Evolutionary conservation across 495 filamentous ascomycete species (phyloP).

Genomic region (Cryomyces antarcticus): DNA sequence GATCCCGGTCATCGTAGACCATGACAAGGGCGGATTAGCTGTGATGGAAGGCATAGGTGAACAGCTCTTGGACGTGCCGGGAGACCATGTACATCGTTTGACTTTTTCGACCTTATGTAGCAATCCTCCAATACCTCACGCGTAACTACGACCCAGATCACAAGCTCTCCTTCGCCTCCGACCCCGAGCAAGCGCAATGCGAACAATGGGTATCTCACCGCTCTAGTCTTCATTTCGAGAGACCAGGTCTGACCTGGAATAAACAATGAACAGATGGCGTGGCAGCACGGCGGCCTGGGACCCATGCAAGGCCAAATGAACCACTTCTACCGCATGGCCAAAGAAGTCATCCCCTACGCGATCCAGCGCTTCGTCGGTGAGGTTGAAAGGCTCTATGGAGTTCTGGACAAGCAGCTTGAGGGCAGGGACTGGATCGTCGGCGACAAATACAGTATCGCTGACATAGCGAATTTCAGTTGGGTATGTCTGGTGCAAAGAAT

Average conservation of each 20-base stretch:
- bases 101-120: slow-evolving; percentile 2
- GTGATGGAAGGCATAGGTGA: slow-evolving; percentile 13
- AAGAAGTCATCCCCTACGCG: slow-evolving; percentile 16
- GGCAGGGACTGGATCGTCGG: slow-evolving; percentile 17
- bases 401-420: slow-evolving; percentile 16
- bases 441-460: slow-evolving; percentile 18
- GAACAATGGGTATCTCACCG: slow-evolving; percentile 14
- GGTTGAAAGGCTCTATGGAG: slow-evolving; percentile 18
- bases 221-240: too few relatives aligned
- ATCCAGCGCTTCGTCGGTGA: slow-evolving; percentile 19
- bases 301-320: slow-evolving; percentile 21
- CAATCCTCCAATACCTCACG: slow-evolving; percentile 17
- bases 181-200: slow-evolving; percentile 11
- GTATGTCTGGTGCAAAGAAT: neutral
- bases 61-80: neutral
- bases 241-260: too few relatives aligned
- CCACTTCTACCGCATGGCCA: slow-evolving; percentile 18
- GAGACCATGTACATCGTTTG: too few relatives aligned
- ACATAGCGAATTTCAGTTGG: slow-evolving; percentile 19
- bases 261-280: slow-evolving; percentile 7
- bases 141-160: slow-evolving; percentile 19
- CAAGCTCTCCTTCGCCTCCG: slow-evolving; percentile 19
- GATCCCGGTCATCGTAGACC: slow-evolving; percentile 20
- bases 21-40: slow-evolving; percentile 16
- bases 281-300: slow-evolving; percentile 19